phyloP scores from a whole-genome alignment of 441 rosid species.

The Gossypium gossypioides region DNA sequence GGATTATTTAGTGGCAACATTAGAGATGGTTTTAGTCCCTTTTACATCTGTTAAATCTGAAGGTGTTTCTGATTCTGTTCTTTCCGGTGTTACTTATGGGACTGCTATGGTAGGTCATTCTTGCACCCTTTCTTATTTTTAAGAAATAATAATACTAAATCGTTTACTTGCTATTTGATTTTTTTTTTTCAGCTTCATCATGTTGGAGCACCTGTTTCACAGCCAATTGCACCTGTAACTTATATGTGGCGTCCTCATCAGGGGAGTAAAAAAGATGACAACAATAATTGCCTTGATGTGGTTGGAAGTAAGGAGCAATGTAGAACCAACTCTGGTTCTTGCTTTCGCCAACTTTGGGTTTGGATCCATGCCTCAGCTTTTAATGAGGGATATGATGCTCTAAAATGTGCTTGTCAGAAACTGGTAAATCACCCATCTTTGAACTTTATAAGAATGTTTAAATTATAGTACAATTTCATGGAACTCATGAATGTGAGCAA shows the following conservation, averaged over 20 bases:
- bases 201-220: slow-evolving; percentile 43
- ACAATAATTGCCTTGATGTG: slow-evolving; percentile 2
- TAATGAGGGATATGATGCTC: slow-evolving; percentile 55
- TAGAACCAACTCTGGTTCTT: slow-evolving; percentile 18
- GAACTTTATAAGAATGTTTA: background rate
- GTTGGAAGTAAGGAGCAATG: slow-evolving; percentile 18
- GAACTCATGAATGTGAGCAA: background rate
- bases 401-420: slow-evolving; percentile 56
- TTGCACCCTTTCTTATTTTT: background rate
- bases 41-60: slow-evolving; percentile 33
- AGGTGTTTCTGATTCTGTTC: slow-evolving; percentile 31
- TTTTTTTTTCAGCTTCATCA: slow-evolving; percentile 51
- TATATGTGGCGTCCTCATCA: slow-evolving; percentile 66
- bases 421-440: slow-evolving; percentile 29
- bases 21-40: slow-evolving; percentile 48
- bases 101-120: slow-evolving; percentile 51
- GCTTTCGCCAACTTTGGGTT: slow-evolving; percentile 48
- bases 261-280: slow-evolving; percentile 21
- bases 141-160: background rate
- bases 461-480: background rate
- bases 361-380: slow-evolving; percentile 86
- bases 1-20: slow-evolving; percentile 49
- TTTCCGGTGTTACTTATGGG: slow-evolving; percentile 49
- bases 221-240: slow-evolving; percentile 56
- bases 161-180: slow-evolving; percentile 4